Evolutionary conservation across 2,329 filamentous ascomycete species (phyloP).

Genomic region (Fusarium phyllophilum): DNA sequence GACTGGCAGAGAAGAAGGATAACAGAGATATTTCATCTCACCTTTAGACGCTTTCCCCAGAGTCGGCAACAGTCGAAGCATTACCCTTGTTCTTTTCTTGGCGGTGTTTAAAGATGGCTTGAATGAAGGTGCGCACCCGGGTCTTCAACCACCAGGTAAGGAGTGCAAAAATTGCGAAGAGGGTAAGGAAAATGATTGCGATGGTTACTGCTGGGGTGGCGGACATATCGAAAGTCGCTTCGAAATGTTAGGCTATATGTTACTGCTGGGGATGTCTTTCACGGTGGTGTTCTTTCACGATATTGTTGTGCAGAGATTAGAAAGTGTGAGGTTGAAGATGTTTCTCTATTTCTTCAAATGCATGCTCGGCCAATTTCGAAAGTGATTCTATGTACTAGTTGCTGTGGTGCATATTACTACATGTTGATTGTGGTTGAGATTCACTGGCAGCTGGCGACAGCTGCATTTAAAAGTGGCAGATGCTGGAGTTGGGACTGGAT

Average conservation of each 20-base stretch:
- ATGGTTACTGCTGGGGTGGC: conserved; percentile 44
- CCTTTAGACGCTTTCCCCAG: conserved; percentile 27
- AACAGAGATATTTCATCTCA: background rate
- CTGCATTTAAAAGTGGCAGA: background rate
- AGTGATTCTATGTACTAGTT: background rate
- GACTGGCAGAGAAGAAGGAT: background rate
- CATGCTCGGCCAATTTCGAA: background rate
- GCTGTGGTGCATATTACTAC: background rate
- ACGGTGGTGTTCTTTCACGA: background rate
- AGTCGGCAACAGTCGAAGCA: conserved; percentile 15
- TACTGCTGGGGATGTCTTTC: background rate
- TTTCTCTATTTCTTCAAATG: background rate
- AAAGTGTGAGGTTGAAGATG: background rate
- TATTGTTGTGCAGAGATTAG: background rate
- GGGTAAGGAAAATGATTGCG: conserved; percentile 47
- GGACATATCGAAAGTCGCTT: conserved; percentile 35
- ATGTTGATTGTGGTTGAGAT: conserved; percentile 9
- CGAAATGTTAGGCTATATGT: background rate
- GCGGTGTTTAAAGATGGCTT: conserved; percentile 39
- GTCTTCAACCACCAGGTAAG: conserved; percentile 46
- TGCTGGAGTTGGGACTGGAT: conserved; percentile 8
- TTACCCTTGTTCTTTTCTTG: conserved; percentile 14
- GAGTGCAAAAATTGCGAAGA: conserved; percentile 45
- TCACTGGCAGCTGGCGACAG: conserved; percentile 15
- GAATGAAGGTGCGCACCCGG: conserved; percentile 46